Conservation (phyloP, 139 green algal genomes). For the Chlamydomonas incerta region DNA sequence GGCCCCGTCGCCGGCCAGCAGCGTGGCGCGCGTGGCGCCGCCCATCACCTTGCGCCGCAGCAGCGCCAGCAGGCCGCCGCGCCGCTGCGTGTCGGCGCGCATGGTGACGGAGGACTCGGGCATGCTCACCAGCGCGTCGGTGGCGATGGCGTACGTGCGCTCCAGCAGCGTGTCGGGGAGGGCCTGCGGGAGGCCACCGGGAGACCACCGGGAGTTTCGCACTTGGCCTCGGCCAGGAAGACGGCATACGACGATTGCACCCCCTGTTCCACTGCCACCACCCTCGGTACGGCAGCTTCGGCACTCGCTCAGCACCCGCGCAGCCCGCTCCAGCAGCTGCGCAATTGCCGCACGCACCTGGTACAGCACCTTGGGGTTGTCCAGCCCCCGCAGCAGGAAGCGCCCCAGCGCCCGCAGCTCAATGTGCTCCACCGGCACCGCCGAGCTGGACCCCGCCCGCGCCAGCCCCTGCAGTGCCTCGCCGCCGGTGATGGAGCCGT, state of each 20-base stretch:
- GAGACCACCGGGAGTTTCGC: no score
- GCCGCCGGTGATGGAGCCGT: neutral
- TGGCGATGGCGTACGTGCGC: conserved; percentile 4
- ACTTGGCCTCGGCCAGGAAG: no score
- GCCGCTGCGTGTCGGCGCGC: neutral
- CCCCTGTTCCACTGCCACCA: no score
- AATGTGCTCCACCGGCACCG: conserved; percentile 20
- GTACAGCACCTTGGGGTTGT: conserved; percentile 47
- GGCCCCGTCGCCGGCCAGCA: no score
- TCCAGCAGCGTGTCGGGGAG: conserved; percentile 22
- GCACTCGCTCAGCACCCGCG: no score
- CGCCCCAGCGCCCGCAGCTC: conserved; percentile 38
- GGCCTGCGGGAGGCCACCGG: no score
- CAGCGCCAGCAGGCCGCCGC: conserved; percentile 19
- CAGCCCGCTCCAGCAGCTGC: no score
- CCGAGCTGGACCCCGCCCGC: neutral
- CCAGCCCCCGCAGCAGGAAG: conserved; percentile 44
- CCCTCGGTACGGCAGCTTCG: no score
- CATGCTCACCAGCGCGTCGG: conserved; percentile 22
- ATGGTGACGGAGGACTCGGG: neutral
- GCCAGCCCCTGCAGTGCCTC: neutral
- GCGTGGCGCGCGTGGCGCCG: no score
- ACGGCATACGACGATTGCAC: no score
- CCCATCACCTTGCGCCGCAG: conserved; percentile 16
- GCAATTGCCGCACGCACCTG: neutral